Base-by-base conservation (phyloP, 257 asterid genomes). In the Lantana camara region DNA sequence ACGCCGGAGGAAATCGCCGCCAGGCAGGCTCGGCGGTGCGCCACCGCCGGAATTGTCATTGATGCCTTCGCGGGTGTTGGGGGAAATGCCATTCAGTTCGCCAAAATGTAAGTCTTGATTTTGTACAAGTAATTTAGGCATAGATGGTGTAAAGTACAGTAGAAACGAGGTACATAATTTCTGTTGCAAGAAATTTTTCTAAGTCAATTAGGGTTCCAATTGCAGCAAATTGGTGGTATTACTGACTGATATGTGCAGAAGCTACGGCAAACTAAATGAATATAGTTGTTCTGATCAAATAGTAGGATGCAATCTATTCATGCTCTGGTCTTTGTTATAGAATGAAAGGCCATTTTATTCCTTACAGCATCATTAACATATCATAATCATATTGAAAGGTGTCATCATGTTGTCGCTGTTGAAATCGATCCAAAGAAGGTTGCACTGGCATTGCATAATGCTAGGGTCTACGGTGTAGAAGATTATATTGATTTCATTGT, bases 1-100 rank as follows among this genome's bases (percentile, higher is more conserved):
- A 92, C 98, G 50, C 97, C 96, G 56, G 98, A 92, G 76, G 77
- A 69, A 69, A 80, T 92, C 32, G 97, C 98, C 48, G 78, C 73
- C 71, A n/a, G 78, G 17, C 98, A 92, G 68, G 97, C 97, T 24
- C 63, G 29, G 19, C 82, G 86, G 57, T 85, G 89, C 72, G 76
- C 74, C 57, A 79, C 82, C 2, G 82, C 77, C 16, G 86, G 81
- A 35, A 88, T 92, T 16, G 84, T 87, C 45, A 83, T 92, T 21
- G 98, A 92, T 24, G 87, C 83, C 44, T 92, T 92, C 47, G 53
- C 96, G 2, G 98, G 98, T 34, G 90, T 82, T 14, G 98, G 97
- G 14, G 98, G 98, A 19, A 92, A 92, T 57, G 80, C 98, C 56
- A 87, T 89, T 63, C 97, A 89, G 70, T 85, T 92, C 65, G 93